Evolutionary conservation across 441 rosid genomes (phyloP).

Genomic region (Melastoma candidum): DNA sequence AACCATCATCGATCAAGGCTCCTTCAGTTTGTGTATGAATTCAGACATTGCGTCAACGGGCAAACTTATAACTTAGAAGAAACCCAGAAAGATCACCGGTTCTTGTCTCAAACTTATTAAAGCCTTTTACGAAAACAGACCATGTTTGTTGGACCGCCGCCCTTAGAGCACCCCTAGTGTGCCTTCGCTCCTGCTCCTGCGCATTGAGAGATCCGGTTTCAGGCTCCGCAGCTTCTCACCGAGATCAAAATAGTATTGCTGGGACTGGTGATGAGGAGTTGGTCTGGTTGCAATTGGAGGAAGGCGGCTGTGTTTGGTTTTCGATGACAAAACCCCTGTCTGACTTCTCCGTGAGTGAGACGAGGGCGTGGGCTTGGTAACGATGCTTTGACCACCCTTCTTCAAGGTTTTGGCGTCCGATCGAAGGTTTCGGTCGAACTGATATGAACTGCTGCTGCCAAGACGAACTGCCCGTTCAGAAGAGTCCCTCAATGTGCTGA

Average conservation of each 20-base stretch:
- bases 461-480: constrained; percentile 52
- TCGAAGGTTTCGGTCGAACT: constrained; percentile 49
- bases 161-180: constrained; percentile 37
- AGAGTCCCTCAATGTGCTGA: constrained; percentile 41
- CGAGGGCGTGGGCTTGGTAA: constrained; percentile 26
- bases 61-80: background rate
- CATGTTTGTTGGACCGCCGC: background rate
- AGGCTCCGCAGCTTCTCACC: constrained; percentile 29
- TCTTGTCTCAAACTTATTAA: background rate
- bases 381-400: constrained; percentile 46
- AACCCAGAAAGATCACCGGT: background rate
- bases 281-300: constrained; percentile 48
- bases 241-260: constrained; percentile 28
- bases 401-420: constrained; percentile 54
- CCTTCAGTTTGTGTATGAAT: no score
- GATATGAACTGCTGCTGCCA: constrained; percentile 47
- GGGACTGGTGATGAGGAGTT: constrained; percentile 12
- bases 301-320: constrained; percentile 40
- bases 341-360: constrained; percentile 30
- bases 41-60: no score
- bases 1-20: no score
- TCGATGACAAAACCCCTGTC: constrained; percentile 31
- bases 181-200: constrained; percentile 66
- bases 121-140: background rate
- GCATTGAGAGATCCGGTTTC: constrained; percentile 39